Evolutionary conservation across 2,329 filamentous ascomycete genomes (phyloP), one percentile per base, ranked within the genome.

Genomic region (Fusarium heterosporum): DNA sequence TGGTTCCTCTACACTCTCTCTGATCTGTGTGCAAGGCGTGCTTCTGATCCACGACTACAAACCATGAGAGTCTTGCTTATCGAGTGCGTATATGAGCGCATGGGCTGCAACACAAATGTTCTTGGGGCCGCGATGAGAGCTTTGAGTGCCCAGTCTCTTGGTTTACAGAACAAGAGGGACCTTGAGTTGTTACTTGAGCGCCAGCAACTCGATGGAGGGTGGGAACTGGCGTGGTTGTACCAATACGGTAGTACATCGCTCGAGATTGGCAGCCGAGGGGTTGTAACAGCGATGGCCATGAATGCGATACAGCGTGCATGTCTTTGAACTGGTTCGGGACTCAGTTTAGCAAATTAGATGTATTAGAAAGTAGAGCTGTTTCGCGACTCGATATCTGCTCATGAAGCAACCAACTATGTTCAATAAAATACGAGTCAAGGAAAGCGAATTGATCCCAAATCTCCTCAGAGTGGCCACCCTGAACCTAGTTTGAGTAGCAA

Each of bases 251-350:
- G 8, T 0, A 47, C 49, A 9, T n/a, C 59, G 2, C 12, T 52
- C 8, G 47, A 49, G 12, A 46, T 64, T 49, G 47, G 59, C 2
- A 46, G 47, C n/a, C 12, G 52, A 17, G 47, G 48, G 16, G 53
- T 64, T 19, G 36, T 64, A 1, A 47, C 54, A 6, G 48, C 48
- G 4, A 59, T 64, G 54, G 60, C 53, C 1, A 26, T 60, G 39
- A 46, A 43, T 28, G 60, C 54, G 7, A 64, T 64, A n/a, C 41
- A 17, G 3, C 26, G 19, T 5, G 25, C 39, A 14, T 17, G 6
- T 8, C 13, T 32, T 14, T 32, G 28, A 29, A 22, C 22, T 22
- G 22, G 22, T 6, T 22, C 22, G 22, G 22, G 22, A 22, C 22
- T 22, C 22, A 22, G 22, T 22, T 22, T 22, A 6, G 22, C 22